phyloP scores from a whole-genome alignment of 2,329 filamentous ascomycete genomes.

The Paraphoma sp. region DNA sequence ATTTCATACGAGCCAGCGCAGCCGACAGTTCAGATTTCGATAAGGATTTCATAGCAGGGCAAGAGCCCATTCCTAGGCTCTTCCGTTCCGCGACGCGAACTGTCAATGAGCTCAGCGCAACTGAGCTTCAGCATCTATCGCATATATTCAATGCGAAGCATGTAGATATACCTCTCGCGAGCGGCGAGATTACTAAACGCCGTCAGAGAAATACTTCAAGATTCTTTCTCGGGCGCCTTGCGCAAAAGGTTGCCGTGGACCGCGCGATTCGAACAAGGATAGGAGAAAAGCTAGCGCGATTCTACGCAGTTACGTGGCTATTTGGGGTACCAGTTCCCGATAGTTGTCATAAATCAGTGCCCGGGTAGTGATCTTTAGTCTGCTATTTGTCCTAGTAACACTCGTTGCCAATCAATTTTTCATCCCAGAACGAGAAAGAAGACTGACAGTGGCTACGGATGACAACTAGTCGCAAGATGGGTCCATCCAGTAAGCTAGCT shows the following conservation, averaged over 20 bases:
- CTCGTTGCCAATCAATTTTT: too few species aligned
- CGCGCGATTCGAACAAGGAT: conserved; percentile 10
- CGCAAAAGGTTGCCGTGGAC: background rate
- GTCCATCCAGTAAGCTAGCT: too few species aligned
- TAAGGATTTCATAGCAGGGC: conserved; percentile 22
- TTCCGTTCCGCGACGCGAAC: conserved; percentile 32
- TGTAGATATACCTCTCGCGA: too few species aligned
- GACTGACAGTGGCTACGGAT: too few species aligned
- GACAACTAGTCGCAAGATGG: too few species aligned
- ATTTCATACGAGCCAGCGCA: conserved; percentile 24
- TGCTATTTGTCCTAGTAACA: too few species aligned
- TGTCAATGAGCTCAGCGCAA: conserved; percentile 12
- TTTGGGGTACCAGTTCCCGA: conserved; percentile 10
- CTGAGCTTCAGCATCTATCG: too few species aligned
- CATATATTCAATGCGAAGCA: too few species aligned
- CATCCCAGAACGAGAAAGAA: too few species aligned
- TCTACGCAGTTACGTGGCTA: conserved; percentile 18
- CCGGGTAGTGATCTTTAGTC: background rate
- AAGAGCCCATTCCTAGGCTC: conserved; percentile 27
- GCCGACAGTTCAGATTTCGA: conserved; percentile 25
- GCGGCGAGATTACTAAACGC: too few species aligned
- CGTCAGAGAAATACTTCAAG: background rate
- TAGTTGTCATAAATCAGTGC: background rate
- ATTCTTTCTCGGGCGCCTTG: background rate
- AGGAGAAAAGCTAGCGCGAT: conserved; percentile 12